Conservation (phyloP, 2,329 filamentous ascomycete species). For the Phialocephala subalpina region DNA sequence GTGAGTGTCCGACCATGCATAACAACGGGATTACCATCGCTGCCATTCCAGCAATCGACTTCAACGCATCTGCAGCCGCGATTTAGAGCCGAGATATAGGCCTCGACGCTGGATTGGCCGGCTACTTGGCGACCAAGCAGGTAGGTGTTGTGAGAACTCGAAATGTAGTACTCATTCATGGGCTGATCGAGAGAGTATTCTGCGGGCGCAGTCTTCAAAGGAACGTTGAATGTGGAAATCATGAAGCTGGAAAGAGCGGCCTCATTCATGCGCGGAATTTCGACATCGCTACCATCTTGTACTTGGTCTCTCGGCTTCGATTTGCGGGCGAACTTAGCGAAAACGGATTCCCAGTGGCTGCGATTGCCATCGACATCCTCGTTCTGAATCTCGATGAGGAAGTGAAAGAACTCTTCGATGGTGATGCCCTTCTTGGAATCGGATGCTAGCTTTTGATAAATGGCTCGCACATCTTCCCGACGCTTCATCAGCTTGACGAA, state of each 20-base stretch:
- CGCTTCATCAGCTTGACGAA: constrained; percentile 87
- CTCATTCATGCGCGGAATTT: constrained; percentile 73
- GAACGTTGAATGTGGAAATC: constrained; percentile 75
- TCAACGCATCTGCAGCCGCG: constrained; percentile 95
- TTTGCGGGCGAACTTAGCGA: constrained; percentile 72
- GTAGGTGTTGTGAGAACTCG: constrained; percentile 98
- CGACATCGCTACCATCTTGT: constrained; percentile 51
- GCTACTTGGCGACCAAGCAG: constrained; percentile 89
- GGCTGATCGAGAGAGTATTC: constrained; percentile 78
- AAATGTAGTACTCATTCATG: constrained; percentile 97
- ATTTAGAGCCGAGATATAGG: constrained; percentile 88
- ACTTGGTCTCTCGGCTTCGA: constrained; percentile 57
- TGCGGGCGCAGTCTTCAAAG: constrained; percentile 67
- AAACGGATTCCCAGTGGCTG: constrained; percentile 74
- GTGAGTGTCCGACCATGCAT: constrained; percentile 92
- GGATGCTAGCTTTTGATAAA: constrained; percentile 71
- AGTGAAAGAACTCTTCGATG: constrained; percentile 75
- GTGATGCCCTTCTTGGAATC: constrained; percentile 72
- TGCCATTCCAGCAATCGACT: constrained; percentile 97
- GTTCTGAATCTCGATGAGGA: constrained; percentile 76
- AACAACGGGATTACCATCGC: constrained; percentile 85
- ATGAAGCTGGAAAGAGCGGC: constrained; percentile 81
- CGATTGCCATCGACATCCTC: constrained; percentile 76
- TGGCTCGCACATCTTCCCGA: constrained; percentile 78
- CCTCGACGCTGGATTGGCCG: constrained; percentile 91